Base-by-base conservation (phyloP, 2,329 filamentous ascomycete species). In the Lojkania enalia region DNA sequence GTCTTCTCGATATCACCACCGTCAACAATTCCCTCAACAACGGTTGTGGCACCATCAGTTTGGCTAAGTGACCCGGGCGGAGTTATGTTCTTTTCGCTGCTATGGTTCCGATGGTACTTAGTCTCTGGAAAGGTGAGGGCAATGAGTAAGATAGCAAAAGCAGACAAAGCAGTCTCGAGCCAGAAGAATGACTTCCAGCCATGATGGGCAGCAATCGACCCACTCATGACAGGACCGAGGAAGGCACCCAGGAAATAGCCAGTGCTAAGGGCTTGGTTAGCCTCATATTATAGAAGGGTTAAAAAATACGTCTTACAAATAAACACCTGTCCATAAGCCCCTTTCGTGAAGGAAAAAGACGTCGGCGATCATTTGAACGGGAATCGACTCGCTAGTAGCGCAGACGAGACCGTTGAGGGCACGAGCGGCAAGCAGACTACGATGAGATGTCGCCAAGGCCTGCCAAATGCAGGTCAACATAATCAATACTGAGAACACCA, bases 181-280 rank as follows among this genome's bases (percentile, higher is more conserved):
- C 73, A 76, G 62, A 75, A 76, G 57, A 76, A 75, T 11, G 67
- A 72, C 36, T 71, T 56, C 74, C 74, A 75, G 31, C 73, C 71
- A 45, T 74, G 63, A 15, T 69, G 59, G 9, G 61, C 63, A 15
- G 66, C 70, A 23, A 75, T 74, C 29, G 63, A 61, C 4, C 72
- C 72, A 16, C 67, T 62, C 64, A 75, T 74, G 42, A 75, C 69
- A 1, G 72, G 71, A 3, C 73, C 73, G 1, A 75, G 56, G 49
- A 74, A 74, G 5, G 71, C 64, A 7, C 72, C 71, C 18, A 67
- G 61, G 55, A 73, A 73, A 55, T 71, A 74, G 18, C 69, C 63
- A 6, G 66, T 71, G 48, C 69, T 71, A 44, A 13, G 5, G 15
- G 20, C 12, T 18, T 14, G 15, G 33, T 43, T 21, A 37, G 21